A percentile compares a stretch with the other conserved stretches of the same genome.
These are phyloP conservation scores for Daedalea quercina DNA, from an alignment of 768 basidiomycete species.

Conservation along the genomic window DNA sequence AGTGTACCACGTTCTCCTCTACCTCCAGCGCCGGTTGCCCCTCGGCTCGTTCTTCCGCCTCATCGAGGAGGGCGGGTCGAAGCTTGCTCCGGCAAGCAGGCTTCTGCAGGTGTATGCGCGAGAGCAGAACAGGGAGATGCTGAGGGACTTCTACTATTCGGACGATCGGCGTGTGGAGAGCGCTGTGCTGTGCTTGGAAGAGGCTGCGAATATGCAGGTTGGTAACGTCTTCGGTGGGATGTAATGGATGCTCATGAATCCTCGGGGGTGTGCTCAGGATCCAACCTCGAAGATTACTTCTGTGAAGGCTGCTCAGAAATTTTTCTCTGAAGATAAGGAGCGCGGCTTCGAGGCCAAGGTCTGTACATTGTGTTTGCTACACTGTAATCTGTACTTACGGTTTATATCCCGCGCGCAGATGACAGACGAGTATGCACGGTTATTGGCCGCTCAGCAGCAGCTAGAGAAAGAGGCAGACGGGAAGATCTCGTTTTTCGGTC, in stretches of 20 bases:
- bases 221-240: neutral
- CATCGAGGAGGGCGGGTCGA: conserved; percentile 83
- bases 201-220: conserved; percentile 64
- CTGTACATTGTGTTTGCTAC: neutral
- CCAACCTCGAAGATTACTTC: conserved; percentile 60
- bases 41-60: conserved; percentile 92
- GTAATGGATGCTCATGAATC: neutral
- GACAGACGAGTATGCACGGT: conserved; percentile 77
- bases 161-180: conserved; percentile 94
- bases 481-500: conserved; percentile 73
- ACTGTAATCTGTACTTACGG: neutral
- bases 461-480: conserved; percentile 82
- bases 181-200: conserved; percentile 82
- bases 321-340: conserved; percentile 94
- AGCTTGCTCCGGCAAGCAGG: conserved; percentile 66
- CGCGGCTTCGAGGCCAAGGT: conserved; percentile 88
- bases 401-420: conserved; percentile 45
- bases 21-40: conserved; percentile 74
- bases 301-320: conserved; percentile 82
- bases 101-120: conserved; percentile 86
- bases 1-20: conserved; percentile 94
- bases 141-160: conserved; percentile 95
- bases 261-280: conserved; percentile 46
- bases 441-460: conserved; percentile 79
- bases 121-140: conserved; percentile 86